Evolutionary conservation across 2,329 filamentous ascomycete species (phyloP).

Genomic region (Monilinia vaccinii-corymbosi): DNA sequence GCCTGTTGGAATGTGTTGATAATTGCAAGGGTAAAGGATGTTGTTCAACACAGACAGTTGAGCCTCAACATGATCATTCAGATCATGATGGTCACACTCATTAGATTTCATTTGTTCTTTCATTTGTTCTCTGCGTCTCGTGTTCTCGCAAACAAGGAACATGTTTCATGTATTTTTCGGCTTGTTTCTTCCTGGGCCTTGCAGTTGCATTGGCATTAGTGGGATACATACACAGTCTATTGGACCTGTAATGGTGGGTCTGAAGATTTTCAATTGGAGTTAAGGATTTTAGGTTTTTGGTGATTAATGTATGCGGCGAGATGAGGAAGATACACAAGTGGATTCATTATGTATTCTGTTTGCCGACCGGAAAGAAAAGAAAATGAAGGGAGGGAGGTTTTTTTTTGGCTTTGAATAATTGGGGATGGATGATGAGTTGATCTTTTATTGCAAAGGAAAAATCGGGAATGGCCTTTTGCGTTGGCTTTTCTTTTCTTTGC

Average conservation of each 20-base stretch:
- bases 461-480: neutral
- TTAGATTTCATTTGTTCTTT: constrained; percentile 2
- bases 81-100: constrained; percentile 28
- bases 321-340: neutral
- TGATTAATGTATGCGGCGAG: neutral
- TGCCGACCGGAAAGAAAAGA: neutral
- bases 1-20: constrained; percentile 30
- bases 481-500: neutral
- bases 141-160: no score
- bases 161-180: neutral
- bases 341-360: neutral
- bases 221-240: neutral
- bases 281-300: neutral
- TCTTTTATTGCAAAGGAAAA: neutral
- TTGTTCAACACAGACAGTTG: constrained; percentile 21
- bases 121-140: neutral
- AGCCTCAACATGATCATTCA: constrained; percentile 22
- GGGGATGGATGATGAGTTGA: no score
- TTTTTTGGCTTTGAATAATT: neutral
- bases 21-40: constrained; percentile 29
- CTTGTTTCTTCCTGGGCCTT: neutral
- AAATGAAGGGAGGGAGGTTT: neutral
- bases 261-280: neutral
- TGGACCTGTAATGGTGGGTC: neutral
- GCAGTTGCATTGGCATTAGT: neutral